phyloP scores from a whole-genome alignment of 768 basidiomycete genomes.

The Fibroporia radiculosa region DNA sequence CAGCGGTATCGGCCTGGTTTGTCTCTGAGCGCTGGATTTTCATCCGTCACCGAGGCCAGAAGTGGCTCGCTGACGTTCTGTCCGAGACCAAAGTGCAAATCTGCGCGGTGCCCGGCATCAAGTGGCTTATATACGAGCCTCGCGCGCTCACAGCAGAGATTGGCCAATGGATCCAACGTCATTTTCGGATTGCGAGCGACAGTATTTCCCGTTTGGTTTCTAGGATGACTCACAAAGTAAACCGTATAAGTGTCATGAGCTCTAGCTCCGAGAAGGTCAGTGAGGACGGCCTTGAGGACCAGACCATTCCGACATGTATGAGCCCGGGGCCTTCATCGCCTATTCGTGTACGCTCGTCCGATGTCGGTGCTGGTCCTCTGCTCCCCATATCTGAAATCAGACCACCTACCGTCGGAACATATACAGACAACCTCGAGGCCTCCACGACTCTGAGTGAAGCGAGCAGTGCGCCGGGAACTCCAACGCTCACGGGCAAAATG shows the following conservation, averaged over 20 bases:
- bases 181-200: slow-evolving; percentile 13
- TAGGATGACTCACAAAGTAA: slow-evolving; percentile 7
- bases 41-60: slow-evolving; percentile 51
- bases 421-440: slow-evolving; percentile 13
- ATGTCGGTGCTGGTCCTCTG: slow-evolving; percentile 12
- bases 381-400: slow-evolving; percentile 15
- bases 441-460: slow-evolving; percentile 13
- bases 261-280: neutral
- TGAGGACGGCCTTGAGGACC: neutral
- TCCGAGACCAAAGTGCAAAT: slow-evolving; percentile 20
- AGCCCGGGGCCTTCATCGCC: slow-evolving; percentile 18
- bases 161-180: slow-evolving; percentile 11
- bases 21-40: slow-evolving; percentile 63
- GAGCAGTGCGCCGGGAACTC: neutral
- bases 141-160: slow-evolving; percentile 12
- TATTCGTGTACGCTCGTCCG: slow-evolving; percentile 8
- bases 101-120: slow-evolving; percentile 14
- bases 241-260: neutral
- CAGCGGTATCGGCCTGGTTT: slow-evolving; percentile 69
- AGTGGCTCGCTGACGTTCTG: slow-evolving; percentile 60
- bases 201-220: slow-evolving; percentile 9
- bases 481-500: slow-evolving; percentile 19
- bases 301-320: slow-evolving; percentile 6
- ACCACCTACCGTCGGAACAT: slow-evolving; percentile 12
- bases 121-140: slow-evolving; percentile 20